These are phyloP conservation scores for Venturia oleaginea DNA, from an alignment of 2,329 filamentous ascomycete genomes.

Conservation along the genomic window DNA sequence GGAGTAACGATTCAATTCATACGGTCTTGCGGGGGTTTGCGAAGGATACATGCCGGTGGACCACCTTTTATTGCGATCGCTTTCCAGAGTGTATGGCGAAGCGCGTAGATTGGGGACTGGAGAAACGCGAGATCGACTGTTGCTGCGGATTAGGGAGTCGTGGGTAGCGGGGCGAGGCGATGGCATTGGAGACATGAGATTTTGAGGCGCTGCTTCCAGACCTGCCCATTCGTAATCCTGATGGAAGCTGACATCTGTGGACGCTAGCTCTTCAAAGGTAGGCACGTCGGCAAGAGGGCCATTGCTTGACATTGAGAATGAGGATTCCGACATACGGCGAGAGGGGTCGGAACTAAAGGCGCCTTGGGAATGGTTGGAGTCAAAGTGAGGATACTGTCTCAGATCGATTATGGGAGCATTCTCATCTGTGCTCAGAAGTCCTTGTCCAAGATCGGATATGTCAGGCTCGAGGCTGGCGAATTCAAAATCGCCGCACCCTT, in stretches of 20 bases:
- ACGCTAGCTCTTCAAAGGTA: constrained; percentile 62
- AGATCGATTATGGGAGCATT: constrained; percentile 33
- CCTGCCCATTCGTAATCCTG: constrained; percentile 40
- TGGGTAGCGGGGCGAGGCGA: constrained; percentile 59
- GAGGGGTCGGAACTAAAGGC: constrained; percentile 40
- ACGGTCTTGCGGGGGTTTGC: constrained; percentile 45
- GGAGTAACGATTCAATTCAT: constrained; percentile 51
- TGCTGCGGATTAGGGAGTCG: constrained; percentile 37
- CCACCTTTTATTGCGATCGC: constrained; percentile 62
- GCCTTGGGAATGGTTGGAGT: constrained; percentile 24
- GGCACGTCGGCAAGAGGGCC: constrained; percentile 57
- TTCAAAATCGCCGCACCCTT: constrained; percentile 29
- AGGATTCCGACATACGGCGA: constrained; percentile 62
- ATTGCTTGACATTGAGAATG: constrained; percentile 59
- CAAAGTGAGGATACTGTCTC: constrained; percentile 25
- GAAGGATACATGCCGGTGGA: constrained; percentile 63
- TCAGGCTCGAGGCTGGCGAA: constrained; percentile 32
- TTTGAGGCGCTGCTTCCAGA: constrained; percentile 61
- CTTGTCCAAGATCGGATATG: constrained; percentile 28
- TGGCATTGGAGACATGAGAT: constrained; percentile 61
- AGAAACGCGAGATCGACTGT: constrained; percentile 60
- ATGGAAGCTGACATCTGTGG: constrained; percentile 60
- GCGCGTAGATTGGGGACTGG: constrained; percentile 61
- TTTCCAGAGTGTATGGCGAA: constrained; percentile 62
- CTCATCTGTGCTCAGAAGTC: constrained; percentile 30